A percentile compares a stretch with the other conserved stretches of the same genome.
Evolutionary conservation across 2,329 filamentous ascomycete genomes (phyloP).

Genomic region (Calcarisporium arbuscula): DNA sequence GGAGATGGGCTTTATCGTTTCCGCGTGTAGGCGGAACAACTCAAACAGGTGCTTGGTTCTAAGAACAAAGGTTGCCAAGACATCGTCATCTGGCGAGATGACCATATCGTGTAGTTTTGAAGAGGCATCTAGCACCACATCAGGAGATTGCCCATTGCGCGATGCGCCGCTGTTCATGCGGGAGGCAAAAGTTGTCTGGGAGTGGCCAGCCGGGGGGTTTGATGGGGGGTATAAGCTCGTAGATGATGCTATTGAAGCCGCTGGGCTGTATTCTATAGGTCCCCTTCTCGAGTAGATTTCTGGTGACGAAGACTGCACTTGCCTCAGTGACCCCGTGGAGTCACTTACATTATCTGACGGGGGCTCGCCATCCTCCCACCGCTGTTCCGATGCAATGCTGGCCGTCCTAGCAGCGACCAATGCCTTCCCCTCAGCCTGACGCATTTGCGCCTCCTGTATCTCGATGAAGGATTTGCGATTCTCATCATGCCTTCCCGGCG

Average conservation of each 20-base stretch:
- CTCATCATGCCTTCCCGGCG: constrained; percentile 39
- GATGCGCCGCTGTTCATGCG: too few species aligned
- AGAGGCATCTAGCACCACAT: too few species aligned
- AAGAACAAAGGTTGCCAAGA: constrained; percentile 61
- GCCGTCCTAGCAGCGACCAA: constrained; percentile 40
- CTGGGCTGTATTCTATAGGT: constrained; percentile 34
- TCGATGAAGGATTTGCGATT: constrained; percentile 53
- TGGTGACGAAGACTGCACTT: constrained; percentile 20
- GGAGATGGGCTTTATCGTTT: constrained; percentile 61
- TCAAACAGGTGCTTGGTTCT: constrained; percentile 69
- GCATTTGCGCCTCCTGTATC: constrained; percentile 53
- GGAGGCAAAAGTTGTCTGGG: too few species aligned
- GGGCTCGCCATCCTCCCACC: constrained; percentile 23
- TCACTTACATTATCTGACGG: constrained; percentile 13
- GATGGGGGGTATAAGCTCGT: constrained; percentile 22
- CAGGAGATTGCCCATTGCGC: too few species aligned
- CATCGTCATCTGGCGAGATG: constrained; percentile 53
- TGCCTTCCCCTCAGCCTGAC: constrained; percentile 52
- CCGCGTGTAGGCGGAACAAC: constrained; percentile 71
- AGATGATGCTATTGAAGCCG: constrained; percentile 27
- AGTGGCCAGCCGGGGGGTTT: constrained; percentile 10
- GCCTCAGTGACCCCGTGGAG: constrained; percentile 19
- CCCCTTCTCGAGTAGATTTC: constrained; percentile 18
- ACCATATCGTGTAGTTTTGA: too few species aligned
- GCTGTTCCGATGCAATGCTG: constrained; percentile 25